These are phyloP conservation scores for Ganoderma leucocontextum DNA, from an alignment of 1,284 basidiomycete genomes.

Conservation along the genomic window DNA sequence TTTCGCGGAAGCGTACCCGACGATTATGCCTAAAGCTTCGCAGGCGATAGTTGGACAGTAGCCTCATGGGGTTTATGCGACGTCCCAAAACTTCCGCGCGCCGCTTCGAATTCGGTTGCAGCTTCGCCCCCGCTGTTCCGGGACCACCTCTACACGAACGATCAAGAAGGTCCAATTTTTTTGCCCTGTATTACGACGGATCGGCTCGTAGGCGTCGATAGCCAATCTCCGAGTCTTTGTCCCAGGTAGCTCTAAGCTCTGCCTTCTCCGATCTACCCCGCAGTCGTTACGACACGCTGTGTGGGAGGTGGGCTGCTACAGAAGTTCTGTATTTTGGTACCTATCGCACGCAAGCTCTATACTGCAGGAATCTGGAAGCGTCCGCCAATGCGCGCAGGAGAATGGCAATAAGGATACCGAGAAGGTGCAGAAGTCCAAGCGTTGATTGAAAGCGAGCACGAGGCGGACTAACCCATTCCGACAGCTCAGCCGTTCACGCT, in stretches of 20 bases:
- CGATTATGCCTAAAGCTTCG: constrained; percentile 34
- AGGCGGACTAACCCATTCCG: constrained; percentile 34
- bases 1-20: constrained; percentile 30
- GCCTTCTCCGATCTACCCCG: constrained; percentile 13
- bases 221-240: constrained; percentile 23
- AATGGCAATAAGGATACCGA: constrained; percentile 34
- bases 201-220: constrained; percentile 23
- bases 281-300: background rate
- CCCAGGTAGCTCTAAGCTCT: constrained; percentile 14
- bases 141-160: constrained; percentile 1
- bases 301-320: background rate
- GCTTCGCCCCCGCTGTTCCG: constrained; percentile 13
- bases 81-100: constrained; percentile 6
- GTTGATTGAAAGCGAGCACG: constrained; percentile 26
- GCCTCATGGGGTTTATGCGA: constrained; percentile 27
- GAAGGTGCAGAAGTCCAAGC: constrained; percentile 18
- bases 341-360: constrained; percentile 30
- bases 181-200: constrained; percentile 17
- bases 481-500: constrained; percentile 27
- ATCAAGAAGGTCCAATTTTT: constrained; percentile 1
- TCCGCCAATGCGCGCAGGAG: constrained; percentile 18
- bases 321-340: constrained; percentile 6
- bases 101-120: background rate
- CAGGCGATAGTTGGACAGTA: constrained; percentile 24
- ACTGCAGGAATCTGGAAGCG: constrained; percentile 19